Evolutionary conservation across 1,284 basidiomycete genomes (phyloP).

Genomic region (Leccinum pallidistipes): DNA sequence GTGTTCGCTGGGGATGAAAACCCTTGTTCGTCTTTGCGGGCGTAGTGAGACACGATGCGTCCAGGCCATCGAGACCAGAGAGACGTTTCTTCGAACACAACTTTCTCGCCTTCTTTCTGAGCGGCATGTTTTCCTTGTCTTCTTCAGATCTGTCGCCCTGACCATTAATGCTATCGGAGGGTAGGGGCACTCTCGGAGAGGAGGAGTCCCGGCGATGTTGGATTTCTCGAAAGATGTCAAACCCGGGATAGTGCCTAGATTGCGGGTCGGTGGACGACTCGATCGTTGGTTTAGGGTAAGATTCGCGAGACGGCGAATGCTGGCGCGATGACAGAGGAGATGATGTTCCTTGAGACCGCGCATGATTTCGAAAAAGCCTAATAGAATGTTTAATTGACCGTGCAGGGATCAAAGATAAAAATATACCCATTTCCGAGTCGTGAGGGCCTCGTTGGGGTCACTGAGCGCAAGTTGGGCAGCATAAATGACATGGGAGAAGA

Average conservation of each 20-base stretch:
- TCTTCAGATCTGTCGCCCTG: slow-evolving; percentile 29
- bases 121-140: slow-evolving; percentile 59
- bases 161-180: slow-evolving; percentile 16
- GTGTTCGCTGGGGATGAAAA: slow-evolving; percentile 12
- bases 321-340: slow-evolving; percentile 20
- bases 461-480: slow-evolving; percentile 15
- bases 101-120: slow-evolving; percentile 45
- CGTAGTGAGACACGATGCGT: slow-evolving; percentile 18
- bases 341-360: slow-evolving; percentile 8
- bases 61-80: slow-evolving; percentile 14
- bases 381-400: background rate
- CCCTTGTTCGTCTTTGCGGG: slow-evolving; percentile 13
- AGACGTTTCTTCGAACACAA: slow-evolving; percentile 28
- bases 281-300: slow-evolving; percentile 38
- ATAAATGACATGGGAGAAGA: slow-evolving; percentile 23
- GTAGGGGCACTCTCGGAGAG: background rate
- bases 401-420: background rate
- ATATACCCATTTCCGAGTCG: slow-evolving; percentile 28
- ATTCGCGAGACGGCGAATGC: slow-evolving; percentile 23
- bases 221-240: slow-evolving; percentile 58
- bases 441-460: slow-evolving; percentile 26
- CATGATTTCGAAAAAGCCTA: slow-evolving; percentile 18
- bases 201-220: slow-evolving; percentile 34
- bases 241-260: slow-evolving; percentile 74
- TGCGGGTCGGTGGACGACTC: slow-evolving; percentile 47